Percentiles rank a stretch among this genome's conserved stretches.
phyloP scores from a whole-genome alignment of 2,329 filamentous ascomycete species.

The Thelonectria olida region DNA sequence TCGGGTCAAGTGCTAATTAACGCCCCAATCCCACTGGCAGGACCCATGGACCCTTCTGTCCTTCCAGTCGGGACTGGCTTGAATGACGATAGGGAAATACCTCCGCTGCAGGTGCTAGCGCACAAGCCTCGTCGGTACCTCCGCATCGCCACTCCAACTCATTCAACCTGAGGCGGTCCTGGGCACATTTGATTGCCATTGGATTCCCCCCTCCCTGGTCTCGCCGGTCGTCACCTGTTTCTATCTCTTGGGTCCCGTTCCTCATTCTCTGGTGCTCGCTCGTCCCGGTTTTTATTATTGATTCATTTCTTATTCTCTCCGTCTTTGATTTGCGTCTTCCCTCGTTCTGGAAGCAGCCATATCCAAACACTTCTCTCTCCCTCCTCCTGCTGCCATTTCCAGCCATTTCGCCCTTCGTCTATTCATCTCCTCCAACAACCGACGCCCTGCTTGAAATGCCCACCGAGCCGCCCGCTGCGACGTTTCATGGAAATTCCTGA shows the following conservation, averaged over 20 bases:
- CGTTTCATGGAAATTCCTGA: conserved; percentile 36
- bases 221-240: conserved; percentile 36
- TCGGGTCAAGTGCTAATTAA: conserved; percentile 26
- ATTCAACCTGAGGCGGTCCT: conserved; percentile 30
- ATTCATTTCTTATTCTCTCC: conserved; percentile 18
- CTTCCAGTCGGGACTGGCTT: neutral
- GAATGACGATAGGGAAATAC: neutral
- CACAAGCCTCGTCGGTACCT: neutral
- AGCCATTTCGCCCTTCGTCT: neutral
- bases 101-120: neutral
- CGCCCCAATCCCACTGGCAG: conserved; percentile 32
- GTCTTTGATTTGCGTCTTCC: neutral
- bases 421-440: neutral
- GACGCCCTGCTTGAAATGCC: conserved; percentile 34
- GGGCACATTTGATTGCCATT: conserved; percentile 40
- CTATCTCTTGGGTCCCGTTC: conserved; percentile 25
- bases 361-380: neutral
- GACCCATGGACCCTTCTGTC: conserved; percentile 8
- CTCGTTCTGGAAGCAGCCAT: neutral
- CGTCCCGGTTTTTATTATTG: conserved; percentile 21
- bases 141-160: conserved; percentile 9
- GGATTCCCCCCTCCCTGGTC: conserved; percentile 37
- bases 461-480: conserved; percentile 32
- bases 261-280: conserved; percentile 13
- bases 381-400: neutral